Base-by-base conservation (phyloP, 176 grass and related monocot genomes). In the Carex pumila region DNA sequence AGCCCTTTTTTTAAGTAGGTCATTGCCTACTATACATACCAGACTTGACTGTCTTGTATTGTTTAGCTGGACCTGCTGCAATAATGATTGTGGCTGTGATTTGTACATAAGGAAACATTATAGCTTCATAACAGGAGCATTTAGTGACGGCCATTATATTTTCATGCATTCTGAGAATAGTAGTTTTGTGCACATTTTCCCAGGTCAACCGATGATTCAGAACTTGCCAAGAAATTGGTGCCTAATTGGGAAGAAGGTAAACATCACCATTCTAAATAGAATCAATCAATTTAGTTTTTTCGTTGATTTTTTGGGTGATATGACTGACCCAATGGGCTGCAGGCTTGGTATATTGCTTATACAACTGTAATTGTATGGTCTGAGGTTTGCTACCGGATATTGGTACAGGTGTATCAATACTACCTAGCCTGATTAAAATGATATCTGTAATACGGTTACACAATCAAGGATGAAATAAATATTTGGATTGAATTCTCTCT, bases 201-300 rank as follows among this genome's bases (percentile, higher is more conserved):
- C 81, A 97, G 94, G 85, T 87, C 84, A 41, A 85, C 79, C 19
- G 95, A 94, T 86, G 95, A 94, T 61, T 90, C 91, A 77, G 90
- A 90, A 84, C 85, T 98, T 60, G 89, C 91, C 9, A 81, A 88
- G 84, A 94, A 90, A 81, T 81, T 94, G 49, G 89, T 98, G 70
- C 89, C 88, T 76, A 66, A 88, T 65, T 98, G 92, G 95, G 92
- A 98, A 78, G 87, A 98, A 78, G 95, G 95, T 98, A 98, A 29
- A 83, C 43, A 39, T 30, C n/a, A 12, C 70, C 6, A 49, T 18
- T 68, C 45, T 32, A 64, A 59, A 12, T 29, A 2, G 8, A 17
- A 45, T 56, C 3, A 36, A 56, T 14, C 5, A 9, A 22, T 22
- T 3, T n/a, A 70, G 14, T 3, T 7, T 70, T 34, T 39, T 17